phyloP scores from a whole-genome alignment of 306 rosid genomes.

The Glycine latifolia region DNA sequence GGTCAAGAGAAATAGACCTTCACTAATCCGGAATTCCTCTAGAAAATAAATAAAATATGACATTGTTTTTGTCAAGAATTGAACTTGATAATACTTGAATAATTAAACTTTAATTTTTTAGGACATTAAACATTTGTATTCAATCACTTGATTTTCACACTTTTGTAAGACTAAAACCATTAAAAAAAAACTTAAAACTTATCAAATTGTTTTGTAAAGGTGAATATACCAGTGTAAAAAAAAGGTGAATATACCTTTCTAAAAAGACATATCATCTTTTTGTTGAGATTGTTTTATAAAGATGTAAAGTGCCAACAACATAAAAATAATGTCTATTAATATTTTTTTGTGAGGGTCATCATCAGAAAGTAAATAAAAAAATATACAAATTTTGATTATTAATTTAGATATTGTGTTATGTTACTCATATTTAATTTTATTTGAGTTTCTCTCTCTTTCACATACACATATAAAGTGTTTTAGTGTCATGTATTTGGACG shows the following conservation, averaged over 20 bases:
- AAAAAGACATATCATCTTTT: not conserved
- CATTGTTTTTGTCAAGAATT: no score
- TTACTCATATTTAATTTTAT: not conserved
- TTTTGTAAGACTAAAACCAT: no score
- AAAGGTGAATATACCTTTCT: not conserved
- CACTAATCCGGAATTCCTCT: no score
- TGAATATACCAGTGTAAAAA: not conserved
- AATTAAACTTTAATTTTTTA: no score
- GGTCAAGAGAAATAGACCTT: no score
- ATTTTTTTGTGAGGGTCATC: not conserved
- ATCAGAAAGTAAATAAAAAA: not conserved
- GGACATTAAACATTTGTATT: no score
- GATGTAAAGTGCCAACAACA: not conserved
- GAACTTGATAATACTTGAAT: no score
- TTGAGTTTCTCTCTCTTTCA: not conserved
- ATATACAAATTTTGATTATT: no score
- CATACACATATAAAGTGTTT: not conserved
- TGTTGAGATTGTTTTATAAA: not conserved
- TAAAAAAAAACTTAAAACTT: not conserved
- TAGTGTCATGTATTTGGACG: not conserved
- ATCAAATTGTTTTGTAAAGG: not conserved
- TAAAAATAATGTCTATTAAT: not conserved
- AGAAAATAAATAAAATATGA: no score
- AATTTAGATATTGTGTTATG: not conserved
- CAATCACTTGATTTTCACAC: no score